Conservation (phyloP, 768 basidiomycete genomes). For the Chiua virens region DNA sequence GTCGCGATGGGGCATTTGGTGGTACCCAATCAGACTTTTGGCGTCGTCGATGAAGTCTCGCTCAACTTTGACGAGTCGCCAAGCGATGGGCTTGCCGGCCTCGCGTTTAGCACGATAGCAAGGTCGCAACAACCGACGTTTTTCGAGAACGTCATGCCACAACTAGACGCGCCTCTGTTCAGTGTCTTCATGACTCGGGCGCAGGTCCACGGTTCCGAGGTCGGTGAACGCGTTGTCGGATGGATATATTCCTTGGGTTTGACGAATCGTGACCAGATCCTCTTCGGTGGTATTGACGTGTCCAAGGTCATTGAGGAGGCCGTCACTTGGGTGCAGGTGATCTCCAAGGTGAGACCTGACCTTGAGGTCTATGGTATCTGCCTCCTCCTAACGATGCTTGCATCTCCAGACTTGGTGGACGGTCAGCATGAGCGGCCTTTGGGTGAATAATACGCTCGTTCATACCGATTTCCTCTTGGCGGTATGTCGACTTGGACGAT, state of each 20-base stretch:
- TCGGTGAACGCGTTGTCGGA: conserved; percentile 20
- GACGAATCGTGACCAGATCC: conserved; percentile 1
- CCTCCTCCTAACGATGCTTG: neutral
- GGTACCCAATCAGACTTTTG: conserved; percentile 54
- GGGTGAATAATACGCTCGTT: conserved; percentile 30
- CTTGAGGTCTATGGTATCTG: neutral
- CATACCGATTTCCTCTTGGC: neutral
- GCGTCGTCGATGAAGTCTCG: conserved; percentile 47
- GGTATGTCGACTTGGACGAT: conserved; percentile 16
- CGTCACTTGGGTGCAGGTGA: conserved; percentile 37
- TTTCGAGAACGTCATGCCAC: conserved; percentile 59
- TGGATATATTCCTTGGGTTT: neutral
- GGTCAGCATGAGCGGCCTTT: conserved; percentile 46
- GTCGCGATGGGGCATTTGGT: conserved; percentile 48
- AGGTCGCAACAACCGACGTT: conserved; percentile 48
- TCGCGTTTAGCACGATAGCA: conserved; percentile 62
- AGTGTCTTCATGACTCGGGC: conserved; percentile 55
- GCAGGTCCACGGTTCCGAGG: conserved; percentile 47
- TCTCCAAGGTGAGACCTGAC: conserved; percentile 35
- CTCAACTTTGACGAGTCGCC: conserved; percentile 51
- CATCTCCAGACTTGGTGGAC: conserved; percentile 61
- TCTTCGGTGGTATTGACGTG: conserved; percentile 34
- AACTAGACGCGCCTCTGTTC: conserved; percentile 49
- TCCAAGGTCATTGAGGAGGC: conserved; percentile 29
- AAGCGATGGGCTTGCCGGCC: conserved; percentile 57